A percentile compares a stretch with the other conserved stretches of the same genome.
phyloP scores from a whole-genome alignment of 2,329 filamentous ascomycete genomes.

The Cryphonectria naterciae region DNA sequence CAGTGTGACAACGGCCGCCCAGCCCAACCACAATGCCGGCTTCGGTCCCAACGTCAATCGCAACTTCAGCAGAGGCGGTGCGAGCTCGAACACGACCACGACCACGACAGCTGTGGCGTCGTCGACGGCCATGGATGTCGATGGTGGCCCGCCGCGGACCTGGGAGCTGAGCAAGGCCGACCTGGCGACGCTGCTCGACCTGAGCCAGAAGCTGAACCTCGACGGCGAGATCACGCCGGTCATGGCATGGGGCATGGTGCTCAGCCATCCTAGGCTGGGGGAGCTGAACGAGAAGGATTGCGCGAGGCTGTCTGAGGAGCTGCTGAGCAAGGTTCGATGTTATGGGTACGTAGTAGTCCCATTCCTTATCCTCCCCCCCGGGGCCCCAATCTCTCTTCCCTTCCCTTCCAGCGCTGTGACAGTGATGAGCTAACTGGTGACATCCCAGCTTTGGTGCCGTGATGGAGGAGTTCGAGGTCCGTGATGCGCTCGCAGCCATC shows the following conservation, averaged over 20 bases:
- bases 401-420: not conserved
- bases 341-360: constrained; percentile 72
- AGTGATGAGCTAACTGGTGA: not conserved
- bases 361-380: not conserved
- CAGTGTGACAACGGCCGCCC: constrained; percentile 31
- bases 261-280: constrained; percentile 69
- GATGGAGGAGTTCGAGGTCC: constrained; percentile 70
- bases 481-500: constrained; percentile 76
- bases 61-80: constrained; percentile 20
- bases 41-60: constrained; percentile 27
- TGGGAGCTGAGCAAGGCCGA: constrained; percentile 79
- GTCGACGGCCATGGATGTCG: constrained; percentile 16
- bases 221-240: constrained; percentile 93
- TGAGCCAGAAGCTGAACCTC: constrained; percentile 80
- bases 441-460: constrained; percentile 62
- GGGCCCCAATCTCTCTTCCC: not conserved
- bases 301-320: constrained; percentile 69
- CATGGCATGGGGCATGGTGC: constrained; percentile 88
- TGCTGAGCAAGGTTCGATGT: constrained; percentile 82
- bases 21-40: constrained; percentile 20
- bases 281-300: constrained; percentile 73
- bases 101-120: not conserved
- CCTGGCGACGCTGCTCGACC: constrained; percentile 78
- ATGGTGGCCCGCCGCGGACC: constrained; percentile 60
- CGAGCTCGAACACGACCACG: not conserved